Base-by-base conservation (phyloP, 2,329 filamentous ascomycete species). In the Penicillium sp. region DNA sequence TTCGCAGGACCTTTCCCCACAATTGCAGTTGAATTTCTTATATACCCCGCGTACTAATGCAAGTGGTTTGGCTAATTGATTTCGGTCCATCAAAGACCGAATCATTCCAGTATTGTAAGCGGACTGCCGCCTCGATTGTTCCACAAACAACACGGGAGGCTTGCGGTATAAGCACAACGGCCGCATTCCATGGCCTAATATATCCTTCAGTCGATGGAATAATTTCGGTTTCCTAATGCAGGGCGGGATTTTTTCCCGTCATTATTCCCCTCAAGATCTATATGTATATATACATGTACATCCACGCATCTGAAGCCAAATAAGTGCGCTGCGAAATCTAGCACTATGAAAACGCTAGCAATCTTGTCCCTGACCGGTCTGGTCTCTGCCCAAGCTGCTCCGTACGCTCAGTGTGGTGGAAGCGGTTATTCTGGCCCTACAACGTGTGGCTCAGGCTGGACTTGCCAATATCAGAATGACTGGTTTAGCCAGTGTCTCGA, bases 401-500 rank as follows among this genome's bases (percentile, higher is more conserved):
- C 38, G 43, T 69, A 59, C 14, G 57, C 55, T 5, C 61, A 64
- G 47, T 65, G 61, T 53, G 63, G 61, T 4, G 61, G 64, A 34
- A 54, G 32, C 3, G 45, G 50, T 18, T 65, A 59, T 22, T 48
- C 61, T 2, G 64, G 61, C 1, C 31, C 62, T 37, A 52, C 63
- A 39, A 47, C 47, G 8, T 58, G 60, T 7, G 51, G 44, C 16
- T 50, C 63, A 2, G 55, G 59, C 38, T 62, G 59, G 46, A 53
- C 55, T 35, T 61, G 63, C 40, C 50, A 61, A 20, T 56, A 52
- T 34, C 53, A 60, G 37, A 66, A 61, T 55, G 60, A 62, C 11
- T 66, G 61, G 56, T 66, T 60, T 37, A 65, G 64, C 37, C 64
- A 66, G 18, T 66, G 64, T 31, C 16, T 63, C 9, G 42, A 51